phyloP scores from a whole-genome alignment of 495 filamentous ascomycete species.

The Talaromyces borbonicus region DNA sequence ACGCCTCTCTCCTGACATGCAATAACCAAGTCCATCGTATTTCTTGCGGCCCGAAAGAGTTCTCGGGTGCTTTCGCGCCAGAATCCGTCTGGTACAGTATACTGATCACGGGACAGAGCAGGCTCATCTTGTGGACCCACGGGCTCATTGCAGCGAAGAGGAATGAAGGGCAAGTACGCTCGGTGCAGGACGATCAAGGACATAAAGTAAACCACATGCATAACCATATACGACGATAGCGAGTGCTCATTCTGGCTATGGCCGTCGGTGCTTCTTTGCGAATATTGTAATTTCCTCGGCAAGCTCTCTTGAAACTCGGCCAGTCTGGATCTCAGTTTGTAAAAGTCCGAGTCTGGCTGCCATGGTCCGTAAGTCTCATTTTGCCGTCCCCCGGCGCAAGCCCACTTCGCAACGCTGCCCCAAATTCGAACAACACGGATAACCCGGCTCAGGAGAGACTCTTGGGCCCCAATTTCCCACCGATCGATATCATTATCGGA shows the following conservation, averaged over 20 bases:
- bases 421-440: slow-evolving; percentile 72
- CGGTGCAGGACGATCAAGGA: slow-evolving; percentile 72
- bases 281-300: slow-evolving; percentile 62
- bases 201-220: slow-evolving; percentile 70
- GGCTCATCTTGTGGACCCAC: slow-evolving; percentile 66
- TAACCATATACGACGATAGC: slow-evolving; percentile 61
- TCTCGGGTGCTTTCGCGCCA: slow-evolving; percentile 69
- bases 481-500: slow-evolving; percentile 55
- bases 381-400: slow-evolving; percentile 60
- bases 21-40: slow-evolving; percentile 66
- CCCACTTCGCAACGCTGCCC: slow-evolving; percentile 68
- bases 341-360: slow-evolving; percentile 53
- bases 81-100: slow-evolving; percentile 44
- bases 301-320: slow-evolving; percentile 56
- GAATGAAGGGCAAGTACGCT: slow-evolving; percentile 75
- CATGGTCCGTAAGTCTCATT: slow-evolving; percentile 52
- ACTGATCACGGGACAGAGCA: slow-evolving; percentile 46
- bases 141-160: slow-evolving; percentile 57
- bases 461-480: slow-evolving; percentile 49
- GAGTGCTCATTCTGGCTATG: slow-evolving; percentile 51
- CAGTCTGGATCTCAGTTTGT: slow-evolving; percentile 48
- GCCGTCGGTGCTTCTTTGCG: slow-evolving; percentile 58
- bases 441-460: slow-evolving; percentile 64
- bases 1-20: slow-evolving; percentile 61
- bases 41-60: slow-evolving; percentile 60